phyloP scores from a whole-genome alignment of 2,329 filamentous ascomycete genomes.

The Ceratocystis alfenasii region DNA sequence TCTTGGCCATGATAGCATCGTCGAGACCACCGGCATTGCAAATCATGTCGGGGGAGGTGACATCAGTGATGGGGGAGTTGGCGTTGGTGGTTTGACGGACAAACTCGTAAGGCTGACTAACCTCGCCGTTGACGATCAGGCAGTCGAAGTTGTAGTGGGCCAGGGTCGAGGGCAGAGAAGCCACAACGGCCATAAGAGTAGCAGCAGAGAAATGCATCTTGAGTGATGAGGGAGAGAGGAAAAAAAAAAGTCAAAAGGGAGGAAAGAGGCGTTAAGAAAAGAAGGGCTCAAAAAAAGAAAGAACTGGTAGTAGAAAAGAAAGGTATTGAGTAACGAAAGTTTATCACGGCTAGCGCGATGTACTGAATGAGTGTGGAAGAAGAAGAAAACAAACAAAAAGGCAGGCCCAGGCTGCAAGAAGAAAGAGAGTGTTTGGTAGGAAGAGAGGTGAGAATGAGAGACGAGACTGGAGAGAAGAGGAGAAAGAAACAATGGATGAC shows the following conservation, averaged over 20 bases:
- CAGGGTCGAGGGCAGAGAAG: slow-evolving; percentile 26
- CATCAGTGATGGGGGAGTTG: slow-evolving; percentile 33
- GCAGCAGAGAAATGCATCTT: slow-evolving; percentile 27
- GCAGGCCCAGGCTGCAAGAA: slow-evolving; percentile 13
- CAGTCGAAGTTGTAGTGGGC: slow-evolving; percentile 38
- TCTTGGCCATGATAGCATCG: slow-evolving; percentile 14
- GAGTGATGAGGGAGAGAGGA: not conserved
- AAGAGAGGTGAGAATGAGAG: slow-evolving; percentile 11
- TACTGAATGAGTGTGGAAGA: slow-evolving; percentile 7
- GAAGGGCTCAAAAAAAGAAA: not conserved
- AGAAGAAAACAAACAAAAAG: slow-evolving; percentile 1
- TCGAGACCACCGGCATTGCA: slow-evolving; percentile 24
- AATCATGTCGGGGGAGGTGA: slow-evolving; percentile 31
- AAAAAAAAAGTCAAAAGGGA: not conserved
- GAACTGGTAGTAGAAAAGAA: not conserved
- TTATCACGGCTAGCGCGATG: slow-evolving; percentile 13
- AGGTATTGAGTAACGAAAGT: not conserved
- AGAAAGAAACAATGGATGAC: not conserved
- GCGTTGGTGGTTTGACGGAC: slow-evolving; percentile 40
- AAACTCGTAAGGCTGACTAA: slow-evolving; percentile 36
- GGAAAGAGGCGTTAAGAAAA: not conserved
- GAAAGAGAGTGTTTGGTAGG: slow-evolving; percentile 8
- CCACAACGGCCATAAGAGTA: slow-evolving; percentile 26
- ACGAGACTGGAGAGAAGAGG: slow-evolving; percentile 10
- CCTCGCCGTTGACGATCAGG: slow-evolving; percentile 37